Percentiles rank a stretch among this genome's conserved stretches.
phyloP scores from a whole-genome alignment of 1,284 basidiomycete species.

The Apiotrichum sp. region DNA sequence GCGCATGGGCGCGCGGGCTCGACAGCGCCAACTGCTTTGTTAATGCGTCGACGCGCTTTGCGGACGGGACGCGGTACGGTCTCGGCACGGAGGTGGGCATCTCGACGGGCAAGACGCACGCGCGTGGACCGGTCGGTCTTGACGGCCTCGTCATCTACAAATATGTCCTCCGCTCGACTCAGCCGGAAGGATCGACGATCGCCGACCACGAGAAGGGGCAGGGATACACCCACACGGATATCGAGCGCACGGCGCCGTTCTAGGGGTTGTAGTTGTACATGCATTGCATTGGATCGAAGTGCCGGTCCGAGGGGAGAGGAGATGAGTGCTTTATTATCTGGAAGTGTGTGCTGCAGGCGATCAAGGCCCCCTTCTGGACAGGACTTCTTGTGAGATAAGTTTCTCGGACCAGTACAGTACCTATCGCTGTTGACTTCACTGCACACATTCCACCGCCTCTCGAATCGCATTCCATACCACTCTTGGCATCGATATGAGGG shows the following conservation, averaged over 20 bases:
- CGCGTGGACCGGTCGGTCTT: conserved; percentile 90
- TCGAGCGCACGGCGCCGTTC: conserved; percentile 33
- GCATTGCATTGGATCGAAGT: conserved; percentile 6
- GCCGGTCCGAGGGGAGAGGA: too few species aligned
- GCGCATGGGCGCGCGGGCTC: conserved; percentile 75
- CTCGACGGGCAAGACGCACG: conserved; percentile 92
- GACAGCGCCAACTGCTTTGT: conserved; percentile 90
- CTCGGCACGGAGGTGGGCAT: conserved; percentile 98
- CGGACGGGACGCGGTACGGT: conserved; percentile 95
- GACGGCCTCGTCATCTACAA: conserved; percentile 94
- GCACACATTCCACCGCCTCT: too few species aligned
- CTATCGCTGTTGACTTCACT: too few species aligned
- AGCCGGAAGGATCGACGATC: conserved; percentile 66
- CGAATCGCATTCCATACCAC: too few species aligned
- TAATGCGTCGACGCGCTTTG: conserved; percentile 91
- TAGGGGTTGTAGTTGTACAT: too few species aligned
- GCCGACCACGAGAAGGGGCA: conserved; percentile 54
- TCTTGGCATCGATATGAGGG: too few species aligned
- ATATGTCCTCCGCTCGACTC: conserved; percentile 75
- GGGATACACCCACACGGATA: conserved; percentile 62
- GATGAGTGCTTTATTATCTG: too few species aligned
- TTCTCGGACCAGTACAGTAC: too few species aligned
- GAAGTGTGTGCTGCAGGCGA: too few species aligned
- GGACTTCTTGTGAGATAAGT: too few species aligned
- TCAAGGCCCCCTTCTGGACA: too few species aligned